phyloP scores from a whole-genome alignment of 768 basidiomycete species.

The Wakefieldia striispora region DNA sequence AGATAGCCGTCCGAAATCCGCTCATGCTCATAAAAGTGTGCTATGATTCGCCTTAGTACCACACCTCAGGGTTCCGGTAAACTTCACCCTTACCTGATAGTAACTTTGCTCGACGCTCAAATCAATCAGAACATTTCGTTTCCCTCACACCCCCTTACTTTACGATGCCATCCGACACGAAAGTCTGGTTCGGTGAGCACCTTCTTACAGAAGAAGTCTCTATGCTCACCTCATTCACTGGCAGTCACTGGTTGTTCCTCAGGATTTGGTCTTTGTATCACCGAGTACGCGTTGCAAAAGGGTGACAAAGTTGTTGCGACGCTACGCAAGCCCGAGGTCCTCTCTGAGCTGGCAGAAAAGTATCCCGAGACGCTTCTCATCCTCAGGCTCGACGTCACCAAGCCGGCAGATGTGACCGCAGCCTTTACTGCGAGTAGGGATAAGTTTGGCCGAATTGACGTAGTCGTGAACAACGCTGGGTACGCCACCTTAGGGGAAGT shows the following conservation, averaged over 20 bases:
- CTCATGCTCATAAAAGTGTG: no score
- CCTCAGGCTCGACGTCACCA: slow-evolving; percentile 40
- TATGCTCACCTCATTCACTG: background rate
- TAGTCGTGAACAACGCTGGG: background rate
- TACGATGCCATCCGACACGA: slow-evolving; percentile 5
- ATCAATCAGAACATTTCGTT: no score
- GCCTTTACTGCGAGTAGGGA: slow-evolving; percentile 34
- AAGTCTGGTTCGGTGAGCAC: slow-evolving; percentile 23
- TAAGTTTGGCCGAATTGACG: slow-evolving; percentile 30
- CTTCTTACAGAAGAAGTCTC: background rate
- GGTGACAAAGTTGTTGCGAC: slow-evolving; percentile 45
- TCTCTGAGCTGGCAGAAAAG: slow-evolving; percentile 25
- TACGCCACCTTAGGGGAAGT: slow-evolving; percentile 29
- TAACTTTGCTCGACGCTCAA: no score
- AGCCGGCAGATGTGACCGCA: slow-evolving; percentile 26
- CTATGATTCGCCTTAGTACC: no score
- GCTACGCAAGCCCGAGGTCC: slow-evolving; percentile 35
- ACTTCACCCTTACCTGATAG: no score
- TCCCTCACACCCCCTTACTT: no score
- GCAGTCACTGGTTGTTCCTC: slow-evolving; percentile 44
- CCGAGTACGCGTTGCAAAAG: slow-evolving; percentile 30
- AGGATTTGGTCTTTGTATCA: slow-evolving; percentile 38
- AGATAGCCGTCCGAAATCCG: no score
- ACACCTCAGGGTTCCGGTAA: slow-evolving; percentile 12
- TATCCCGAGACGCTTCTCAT: slow-evolving; percentile 34